These are phyloP conservation scores for Candida coquimbonensis DNA, from an alignment of 805 yeast species.

Conservation along the genomic window DNA sequence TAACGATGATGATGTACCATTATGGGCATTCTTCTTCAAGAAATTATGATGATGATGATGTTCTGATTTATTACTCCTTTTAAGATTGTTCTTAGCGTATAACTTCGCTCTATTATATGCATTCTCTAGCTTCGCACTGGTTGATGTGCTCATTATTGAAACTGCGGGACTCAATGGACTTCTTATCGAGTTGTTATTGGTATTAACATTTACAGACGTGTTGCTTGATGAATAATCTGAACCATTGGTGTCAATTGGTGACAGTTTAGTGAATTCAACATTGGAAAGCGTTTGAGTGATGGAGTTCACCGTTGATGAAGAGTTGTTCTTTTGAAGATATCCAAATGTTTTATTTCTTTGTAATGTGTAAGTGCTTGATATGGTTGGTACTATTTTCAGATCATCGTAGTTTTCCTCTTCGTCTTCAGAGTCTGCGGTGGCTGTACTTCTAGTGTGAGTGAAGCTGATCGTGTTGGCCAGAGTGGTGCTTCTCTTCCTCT, in stretches of 20 bases:
- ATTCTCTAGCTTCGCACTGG: constrained; percentile 13
- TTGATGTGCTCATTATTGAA: not conserved
- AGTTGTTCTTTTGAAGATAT: constrained; percentile 5
- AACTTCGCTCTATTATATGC: constrained; percentile 19
- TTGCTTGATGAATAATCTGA: not conserved
- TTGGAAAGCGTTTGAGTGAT: constrained; percentile 20
- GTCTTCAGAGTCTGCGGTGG: not conserved
- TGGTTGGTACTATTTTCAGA: not conserved
- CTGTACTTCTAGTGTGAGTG: constrained; percentile 15
- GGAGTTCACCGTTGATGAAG: constrained; percentile 21
- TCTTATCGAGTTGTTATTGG: not conserved
- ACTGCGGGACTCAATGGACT: constrained; percentile 12
- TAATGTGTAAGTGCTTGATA: not conserved
- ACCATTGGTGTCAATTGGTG: constrained; percentile 6
- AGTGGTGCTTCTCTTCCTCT: constrained; percentile 20
- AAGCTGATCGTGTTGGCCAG: constrained; percentile 23
- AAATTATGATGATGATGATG: constrained; percentile 14
- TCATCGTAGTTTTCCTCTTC: not conserved
- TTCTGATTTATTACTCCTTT: constrained; percentile 1
- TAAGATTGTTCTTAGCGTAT: constrained; percentile 21
- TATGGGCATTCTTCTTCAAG: constrained; percentile 16
- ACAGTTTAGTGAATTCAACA: constrained; percentile 21
- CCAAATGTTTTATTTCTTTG: not conserved
- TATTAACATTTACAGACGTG: not conserved
- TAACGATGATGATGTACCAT: constrained; percentile 28